Conservation (phyloP, 2,329 filamentous ascomycete genomes). For the Exophiala sideris region DNA sequence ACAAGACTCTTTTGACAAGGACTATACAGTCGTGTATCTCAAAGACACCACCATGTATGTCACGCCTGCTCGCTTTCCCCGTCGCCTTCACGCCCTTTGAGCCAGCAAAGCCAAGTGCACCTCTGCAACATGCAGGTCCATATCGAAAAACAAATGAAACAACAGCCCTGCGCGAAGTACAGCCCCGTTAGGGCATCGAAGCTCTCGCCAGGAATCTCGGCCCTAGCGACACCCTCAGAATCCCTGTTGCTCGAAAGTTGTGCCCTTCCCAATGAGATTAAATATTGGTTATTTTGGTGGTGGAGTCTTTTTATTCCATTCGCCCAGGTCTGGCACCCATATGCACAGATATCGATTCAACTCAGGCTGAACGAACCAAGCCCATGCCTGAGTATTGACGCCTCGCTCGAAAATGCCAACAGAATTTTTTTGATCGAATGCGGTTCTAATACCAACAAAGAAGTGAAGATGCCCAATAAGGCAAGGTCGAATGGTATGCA, state of each 20-base stretch:
- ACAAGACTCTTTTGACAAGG: neutral
- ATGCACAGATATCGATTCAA: conserved; percentile 9
- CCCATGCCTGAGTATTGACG: conserved; percentile 15
- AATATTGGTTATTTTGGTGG: conserved; percentile 11
- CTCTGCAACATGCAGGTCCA: conserved; percentile 22
- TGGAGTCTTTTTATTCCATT: conserved; percentile 10
- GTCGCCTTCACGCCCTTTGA: conserved; percentile 2
- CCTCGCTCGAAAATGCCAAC: conserved; percentile 23
- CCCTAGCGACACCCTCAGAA: neutral
- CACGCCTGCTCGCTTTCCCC: conserved; percentile 7
- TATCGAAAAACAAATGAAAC: conserved; percentile 18
- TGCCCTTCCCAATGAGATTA: conserved; percentile 15
- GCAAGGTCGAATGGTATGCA: neutral
- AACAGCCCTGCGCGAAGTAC: conserved; percentile 1
- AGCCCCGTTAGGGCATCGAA: neutral
- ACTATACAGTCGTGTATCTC: conserved; percentile 19
- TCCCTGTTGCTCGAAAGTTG: conserved; percentile 1
- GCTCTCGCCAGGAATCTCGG: too few species aligned
- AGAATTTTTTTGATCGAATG: conserved; percentile 20
- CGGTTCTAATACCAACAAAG: conserved; percentile 22
- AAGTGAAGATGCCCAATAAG: conserved; percentile 6
- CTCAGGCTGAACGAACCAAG: conserved; percentile 9
- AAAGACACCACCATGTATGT: conserved; percentile 5
- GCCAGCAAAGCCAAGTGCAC: conserved; percentile 14
- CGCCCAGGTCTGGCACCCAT: conserved; percentile 16